Base-by-base conservation (phyloP, 2,329 filamentous ascomycete genomes). In the Fusarium pseudoanthophilum region DNA sequence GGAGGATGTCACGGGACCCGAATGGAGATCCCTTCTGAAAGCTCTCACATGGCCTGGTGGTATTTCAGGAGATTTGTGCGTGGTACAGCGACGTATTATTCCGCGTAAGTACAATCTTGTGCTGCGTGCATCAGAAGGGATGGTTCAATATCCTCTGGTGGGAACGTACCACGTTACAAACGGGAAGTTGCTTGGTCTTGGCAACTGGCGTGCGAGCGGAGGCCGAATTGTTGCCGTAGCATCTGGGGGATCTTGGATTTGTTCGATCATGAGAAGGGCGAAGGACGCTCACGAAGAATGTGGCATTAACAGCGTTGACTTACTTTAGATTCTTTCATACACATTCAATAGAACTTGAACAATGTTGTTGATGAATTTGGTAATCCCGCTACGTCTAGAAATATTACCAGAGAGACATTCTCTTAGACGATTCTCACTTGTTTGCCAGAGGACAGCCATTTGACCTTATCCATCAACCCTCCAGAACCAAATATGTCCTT, bases 211-310 rank as follows among this genome's bases (percentile, higher is more conserved):
- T 3, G 77, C 78, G 7, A 78, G 79, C 26, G 68, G 65, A 11
- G 77, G 76, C 24, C 78, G 80, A 3, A 77, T 83, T 28, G 78
- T 79, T 48, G 80, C 81, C 5, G 69, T 82, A 7, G 76, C 75
- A n/a, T 74, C 69, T 16, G 81, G 81, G 5, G 81, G 80, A 5
- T 72, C 78, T 24, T 81, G 80, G 77, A 75, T 83, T 14, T 82
- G 80, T 39, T 82, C 81, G 2, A 79, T 82, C 20, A 55, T 40
- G 20, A 52, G 5, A 34, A 7, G 14, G 14, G 32, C 1, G 2
- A 34, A 15, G 14, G 32, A 34, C 2, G 14, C 7, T 34, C 32
- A 15, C 7, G 32, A 34, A 15, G 32, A 34, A 34, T 34, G 13
- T 5, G 32, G 4, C 32, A 34, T 14, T 34, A 34, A 5, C 13